Evolutionary conservation across 495 filamentous ascomycete genomes (phyloP).

Genomic region (Podospora conica): DNA sequence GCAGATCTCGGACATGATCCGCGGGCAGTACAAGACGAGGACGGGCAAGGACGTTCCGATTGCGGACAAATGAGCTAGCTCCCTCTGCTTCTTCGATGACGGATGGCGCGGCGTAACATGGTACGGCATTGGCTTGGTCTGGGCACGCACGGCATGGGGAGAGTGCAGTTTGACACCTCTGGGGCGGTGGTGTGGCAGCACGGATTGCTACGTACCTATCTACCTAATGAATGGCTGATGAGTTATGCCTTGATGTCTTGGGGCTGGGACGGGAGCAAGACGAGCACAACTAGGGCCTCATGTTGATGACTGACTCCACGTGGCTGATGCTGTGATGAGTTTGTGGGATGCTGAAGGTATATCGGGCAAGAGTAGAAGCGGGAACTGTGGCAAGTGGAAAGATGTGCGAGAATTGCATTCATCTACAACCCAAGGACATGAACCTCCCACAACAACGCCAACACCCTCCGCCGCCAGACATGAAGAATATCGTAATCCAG

Average conservation of each 20-base stretch:
- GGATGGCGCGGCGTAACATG: neutral
- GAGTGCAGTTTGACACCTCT: neutral
- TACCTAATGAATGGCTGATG: neutral
- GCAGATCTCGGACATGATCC: constrained; percentile 56
- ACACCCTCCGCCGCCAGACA: neutral
- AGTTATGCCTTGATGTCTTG: neutral
- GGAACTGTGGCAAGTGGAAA: neutral
- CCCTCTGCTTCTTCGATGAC: neutral
- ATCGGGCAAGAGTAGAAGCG: neutral
- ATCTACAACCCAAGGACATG: neutral
- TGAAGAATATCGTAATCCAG: neutral
- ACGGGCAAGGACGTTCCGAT: constrained; percentile 57
- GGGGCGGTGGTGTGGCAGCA: neutral
- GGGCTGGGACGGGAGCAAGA: neutral
- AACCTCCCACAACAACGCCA: neutral
- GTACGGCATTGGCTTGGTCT: neutral
- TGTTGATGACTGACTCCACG: neutral
- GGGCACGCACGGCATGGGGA: neutral
- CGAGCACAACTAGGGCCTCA: neutral
- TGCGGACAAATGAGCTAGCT: constrained; percentile 45
- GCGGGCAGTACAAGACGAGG: constrained; percentile 53
- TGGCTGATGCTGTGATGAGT: neutral
- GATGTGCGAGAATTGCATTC: neutral
- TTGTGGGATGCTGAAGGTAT: neutral
- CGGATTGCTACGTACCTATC: too few species aligned